Conservation (phyloP, 2,329 filamentous ascomycete genomes). For the Phyllosticta paracitricarpa region DNA sequence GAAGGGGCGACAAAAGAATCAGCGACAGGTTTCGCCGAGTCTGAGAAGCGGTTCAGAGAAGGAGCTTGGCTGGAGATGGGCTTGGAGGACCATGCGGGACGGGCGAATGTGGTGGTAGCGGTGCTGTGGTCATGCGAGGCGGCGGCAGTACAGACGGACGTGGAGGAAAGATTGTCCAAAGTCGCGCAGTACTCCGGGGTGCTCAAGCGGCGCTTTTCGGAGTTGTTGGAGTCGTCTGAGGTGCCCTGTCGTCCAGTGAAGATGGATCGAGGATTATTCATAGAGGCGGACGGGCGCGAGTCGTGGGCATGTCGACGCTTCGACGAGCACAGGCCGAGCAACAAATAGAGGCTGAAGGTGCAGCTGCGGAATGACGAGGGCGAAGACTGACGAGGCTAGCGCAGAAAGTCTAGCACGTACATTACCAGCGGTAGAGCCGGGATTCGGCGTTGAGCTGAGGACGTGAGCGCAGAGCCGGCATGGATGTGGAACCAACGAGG, state of each 20-base stretch:
- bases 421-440: background rate
- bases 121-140: background rate
- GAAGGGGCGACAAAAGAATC: slow-evolving; percentile 11
- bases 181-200: slow-evolving; percentile 17
- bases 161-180: slow-evolving; percentile 12
- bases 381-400: background rate
- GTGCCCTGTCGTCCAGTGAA: slow-evolving; percentile 23
- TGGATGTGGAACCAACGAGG: no score
- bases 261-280: slow-evolving; percentile 25
- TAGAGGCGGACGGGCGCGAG: slow-evolving; percentile 10
- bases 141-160: slow-evolving; percentile 10
- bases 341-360: background rate
- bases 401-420: background rate
- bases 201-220: slow-evolving; percentile 14
- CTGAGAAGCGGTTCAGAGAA: slow-evolving; percentile 13
- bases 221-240: slow-evolving; percentile 9
- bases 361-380: background rate
- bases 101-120: background rate
- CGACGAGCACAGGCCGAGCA: background rate
- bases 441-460: background rate
- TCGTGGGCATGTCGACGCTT: background rate
- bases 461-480: background rate
- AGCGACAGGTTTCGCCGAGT: slow-evolving; percentile 13
- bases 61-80: slow-evolving; percentile 1
- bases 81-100: background rate